phyloP scores from a whole-genome alignment of 306 rosid genomes.

The Quercus mongolica region DNA sequence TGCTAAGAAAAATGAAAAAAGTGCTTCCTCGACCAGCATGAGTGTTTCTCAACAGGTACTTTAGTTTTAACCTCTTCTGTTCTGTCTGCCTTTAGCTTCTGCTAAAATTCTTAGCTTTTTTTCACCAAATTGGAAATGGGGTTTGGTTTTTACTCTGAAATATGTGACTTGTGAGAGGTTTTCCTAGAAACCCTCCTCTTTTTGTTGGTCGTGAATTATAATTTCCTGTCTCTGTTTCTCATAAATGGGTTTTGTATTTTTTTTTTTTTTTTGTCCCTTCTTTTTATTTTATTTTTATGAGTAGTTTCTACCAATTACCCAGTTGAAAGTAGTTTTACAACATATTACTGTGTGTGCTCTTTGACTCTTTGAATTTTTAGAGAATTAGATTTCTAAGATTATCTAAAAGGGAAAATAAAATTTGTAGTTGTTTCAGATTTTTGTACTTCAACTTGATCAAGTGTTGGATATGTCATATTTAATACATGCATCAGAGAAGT shows the following conservation, averaged over 20 bases:
- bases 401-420: background rate
- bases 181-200: background rate
- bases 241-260: background rate
- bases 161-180: background rate
- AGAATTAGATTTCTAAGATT: background rate
- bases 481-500: background rate
- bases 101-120: background rate
- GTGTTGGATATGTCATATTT: background rate
- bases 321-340: background rate
- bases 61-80: background rate
- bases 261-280: background rate
- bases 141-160: background rate
- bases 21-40: constrained; percentile 11
- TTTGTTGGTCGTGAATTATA: background rate
- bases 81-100: background rate
- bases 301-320: background rate
- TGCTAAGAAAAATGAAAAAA: constrained; percentile 12
- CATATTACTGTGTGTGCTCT: background rate
- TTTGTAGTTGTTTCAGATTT: background rate
- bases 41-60: constrained; percentile 25
- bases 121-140: background rate
- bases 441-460: background rate
- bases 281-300: background rate
- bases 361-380: background rate
- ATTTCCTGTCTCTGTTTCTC: background rate